Base-by-base conservation (phyloP, 495 filamentous ascomycete genomes). In the Xylaria acuta region DNA sequence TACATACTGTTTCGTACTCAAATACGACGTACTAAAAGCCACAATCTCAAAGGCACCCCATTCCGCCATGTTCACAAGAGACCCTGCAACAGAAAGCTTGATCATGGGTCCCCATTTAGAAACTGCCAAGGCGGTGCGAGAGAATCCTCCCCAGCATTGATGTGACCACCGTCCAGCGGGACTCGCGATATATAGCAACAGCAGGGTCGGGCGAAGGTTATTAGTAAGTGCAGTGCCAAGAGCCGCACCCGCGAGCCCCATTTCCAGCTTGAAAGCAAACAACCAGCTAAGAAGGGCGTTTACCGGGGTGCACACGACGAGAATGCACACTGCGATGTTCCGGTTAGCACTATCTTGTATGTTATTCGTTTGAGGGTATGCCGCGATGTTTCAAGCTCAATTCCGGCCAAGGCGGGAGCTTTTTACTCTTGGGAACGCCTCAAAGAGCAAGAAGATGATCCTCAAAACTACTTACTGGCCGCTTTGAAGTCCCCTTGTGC, bases 231-330 rank as follows among this genome's bases (percentile, higher is more conserved):
- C 83, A 25, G 87, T 84, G 41, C 87, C 86, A 36, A 89, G 81
- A 0, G 88, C 88, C 1, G 87, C 88, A 22, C 88, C 88, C 56
- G 88, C 80, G 77, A 89, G 89, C n/a, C 88, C 88, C 86, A 82
- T 85, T 20, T 79, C 74, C 27, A 89, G 75, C 69, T 80, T 76
- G 89, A 92, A 93, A 51, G 93, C 91, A 70, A 94, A 91, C 36
- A 91, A 79, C 87, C 90, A 94, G 77, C 93, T 92, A 81, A 93
- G 83, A 20, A 93, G 83, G 0, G 88, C 91, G 77, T 94, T 94
- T 34, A 92, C 76, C 8, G 92, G 92, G 4, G 91, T 89, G 69
- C 90, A 92, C 65, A 94, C 80, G 7, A 93, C 75, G 38, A 94
- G 81, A 9, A 92, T 87, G 67, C 90, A 90, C 53, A 92, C 82